Evolutionary conservation across 2,329 filamentous ascomycete genomes (phyloP).

Genomic region (Sclerotinia nivalis): DNA sequence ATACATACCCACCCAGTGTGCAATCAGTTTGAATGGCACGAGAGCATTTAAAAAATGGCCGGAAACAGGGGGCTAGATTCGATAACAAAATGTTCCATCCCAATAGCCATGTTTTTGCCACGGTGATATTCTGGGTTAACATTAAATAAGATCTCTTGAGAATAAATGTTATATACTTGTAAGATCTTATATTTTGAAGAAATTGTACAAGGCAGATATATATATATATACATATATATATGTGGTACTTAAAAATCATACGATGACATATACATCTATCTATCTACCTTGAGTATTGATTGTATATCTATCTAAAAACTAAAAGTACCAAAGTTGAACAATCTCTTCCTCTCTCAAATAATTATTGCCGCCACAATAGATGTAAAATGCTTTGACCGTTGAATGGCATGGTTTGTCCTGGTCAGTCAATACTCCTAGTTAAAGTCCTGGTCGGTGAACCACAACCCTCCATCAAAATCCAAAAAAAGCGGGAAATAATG

Average conservation of each 20-base stretch:
- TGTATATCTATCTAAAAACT: too few relatives aligned
- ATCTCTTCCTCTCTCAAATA: not conserved
- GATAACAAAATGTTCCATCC: not conserved
- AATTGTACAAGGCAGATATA: too few relatives aligned
- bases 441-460: not conserved
- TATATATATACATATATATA: too few relatives aligned
- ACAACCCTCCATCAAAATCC: not conserved
- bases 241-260: too few relatives aligned
- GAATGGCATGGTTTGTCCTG: not conserved
- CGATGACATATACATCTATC: too few relatives aligned
- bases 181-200: not conserved
- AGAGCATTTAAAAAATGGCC: not conserved
- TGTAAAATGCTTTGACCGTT: conserved; percentile 3
- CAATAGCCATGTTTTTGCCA: not conserved
- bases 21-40: conserved; percentile 1
- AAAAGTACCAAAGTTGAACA: too few relatives aligned
- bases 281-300: too few relatives aligned
- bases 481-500: not conserved
- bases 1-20: not conserved
- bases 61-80: conserved; percentile 7
- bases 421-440: not conserved
- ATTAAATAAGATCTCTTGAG: not conserved
- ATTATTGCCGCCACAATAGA: not conserved
- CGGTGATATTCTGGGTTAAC: not conserved
- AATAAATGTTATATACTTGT: not conserved